Conservation (phyloP, 805 yeast genomes). For the Debaryomyces maramus region DNA sequence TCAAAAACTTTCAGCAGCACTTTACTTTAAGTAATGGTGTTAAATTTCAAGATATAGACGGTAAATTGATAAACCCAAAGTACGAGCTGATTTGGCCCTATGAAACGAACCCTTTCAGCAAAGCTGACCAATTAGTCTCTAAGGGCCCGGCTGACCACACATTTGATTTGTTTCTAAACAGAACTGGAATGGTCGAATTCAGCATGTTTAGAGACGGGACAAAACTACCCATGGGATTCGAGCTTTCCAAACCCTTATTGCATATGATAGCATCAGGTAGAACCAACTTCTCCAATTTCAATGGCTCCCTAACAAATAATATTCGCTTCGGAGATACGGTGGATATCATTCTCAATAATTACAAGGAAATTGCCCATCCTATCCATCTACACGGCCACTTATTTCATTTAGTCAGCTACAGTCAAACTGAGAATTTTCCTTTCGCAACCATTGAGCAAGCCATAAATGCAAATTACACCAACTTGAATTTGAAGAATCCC, state of each 20-base stretch:
- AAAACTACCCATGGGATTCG: constrained; percentile 19
- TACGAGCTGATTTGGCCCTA: constrained; percentile 14
- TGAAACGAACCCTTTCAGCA: constrained; percentile 19
- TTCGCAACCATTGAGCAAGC: constrained; percentile 27
- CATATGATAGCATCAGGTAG: constrained; percentile 4
- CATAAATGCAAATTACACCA: constrained; percentile 12
- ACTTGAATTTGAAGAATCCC: constrained; percentile 18
- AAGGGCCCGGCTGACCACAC: constrained; percentile 25
- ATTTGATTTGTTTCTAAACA: constrained; percentile 27
- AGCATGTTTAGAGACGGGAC: constrained; percentile 24
- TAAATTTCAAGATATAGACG: constrained; percentile 22
- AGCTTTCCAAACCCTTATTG: constrained; percentile 22
- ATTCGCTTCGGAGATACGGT: constrained; percentile 28
- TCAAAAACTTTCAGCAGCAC: background rate
- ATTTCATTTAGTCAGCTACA: constrained; percentile 27
- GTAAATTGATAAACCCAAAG: constrained; percentile 13
- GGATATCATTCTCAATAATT: constrained; percentile 31
- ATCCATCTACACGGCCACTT: constrained; percentile 37
- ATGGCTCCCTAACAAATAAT: constrained; percentile 13
- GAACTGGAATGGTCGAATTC: constrained; percentile 28
- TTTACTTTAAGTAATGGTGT: constrained; percentile 15
- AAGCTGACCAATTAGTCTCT: constrained; percentile 6
- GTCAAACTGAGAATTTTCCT: constrained; percentile 22
- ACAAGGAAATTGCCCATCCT: constrained; percentile 30
- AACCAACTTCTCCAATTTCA: constrained; percentile 8